phyloP scores from a whole-genome alignment of 2,329 filamentous ascomycete genomes.

The Fusarium sp. region DNA sequence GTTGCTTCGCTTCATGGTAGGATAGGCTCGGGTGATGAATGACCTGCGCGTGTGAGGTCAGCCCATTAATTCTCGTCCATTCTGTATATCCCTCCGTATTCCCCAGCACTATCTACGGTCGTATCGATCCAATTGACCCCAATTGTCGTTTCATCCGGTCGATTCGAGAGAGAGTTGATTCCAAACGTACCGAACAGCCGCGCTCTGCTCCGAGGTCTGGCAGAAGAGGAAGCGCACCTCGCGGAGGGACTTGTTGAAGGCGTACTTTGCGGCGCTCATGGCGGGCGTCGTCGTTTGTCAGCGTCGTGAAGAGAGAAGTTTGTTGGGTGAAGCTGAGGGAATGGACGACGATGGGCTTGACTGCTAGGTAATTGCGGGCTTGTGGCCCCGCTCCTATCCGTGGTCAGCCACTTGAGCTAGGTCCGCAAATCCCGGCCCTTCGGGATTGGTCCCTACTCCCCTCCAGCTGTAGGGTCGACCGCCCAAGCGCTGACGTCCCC shows the following conservation, averaged over 20 bases:
- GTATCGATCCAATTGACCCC: constrained; percentile 27
- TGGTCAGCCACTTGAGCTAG: constrained; percentile 8
- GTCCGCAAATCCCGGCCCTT: constrained; percentile 18
- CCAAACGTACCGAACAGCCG: constrained; percentile 77
- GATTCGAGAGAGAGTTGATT: neutral
- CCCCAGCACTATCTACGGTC: neutral
- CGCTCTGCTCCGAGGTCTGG: constrained; percentile 90
- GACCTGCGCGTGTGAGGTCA: constrained; percentile 63
- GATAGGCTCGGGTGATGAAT: constrained; percentile 90
- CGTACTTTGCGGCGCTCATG: constrained; percentile 91
- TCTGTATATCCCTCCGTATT: neutral
- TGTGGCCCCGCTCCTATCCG: constrained; percentile 34
- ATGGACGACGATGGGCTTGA: constrained; percentile 18
- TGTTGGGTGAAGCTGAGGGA: constrained; percentile 1
- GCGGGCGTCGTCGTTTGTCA: constrained; percentile 35
- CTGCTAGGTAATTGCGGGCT: constrained; percentile 43
- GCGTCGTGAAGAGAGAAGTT: neutral
- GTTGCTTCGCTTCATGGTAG: constrained; percentile 99
- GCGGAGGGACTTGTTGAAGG: constrained; percentile 85
- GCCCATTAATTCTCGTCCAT: constrained; percentile 9
- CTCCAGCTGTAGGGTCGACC: constrained; percentile 9
- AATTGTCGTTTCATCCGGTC: neutral
- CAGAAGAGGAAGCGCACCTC: constrained; percentile 98
- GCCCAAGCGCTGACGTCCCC: constrained; percentile 28
- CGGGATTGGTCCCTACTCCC: constrained; percentile 19